Conservation (phyloP, 2,329 filamentous ascomycete species). For the Albifimbria verrucaria region DNA sequence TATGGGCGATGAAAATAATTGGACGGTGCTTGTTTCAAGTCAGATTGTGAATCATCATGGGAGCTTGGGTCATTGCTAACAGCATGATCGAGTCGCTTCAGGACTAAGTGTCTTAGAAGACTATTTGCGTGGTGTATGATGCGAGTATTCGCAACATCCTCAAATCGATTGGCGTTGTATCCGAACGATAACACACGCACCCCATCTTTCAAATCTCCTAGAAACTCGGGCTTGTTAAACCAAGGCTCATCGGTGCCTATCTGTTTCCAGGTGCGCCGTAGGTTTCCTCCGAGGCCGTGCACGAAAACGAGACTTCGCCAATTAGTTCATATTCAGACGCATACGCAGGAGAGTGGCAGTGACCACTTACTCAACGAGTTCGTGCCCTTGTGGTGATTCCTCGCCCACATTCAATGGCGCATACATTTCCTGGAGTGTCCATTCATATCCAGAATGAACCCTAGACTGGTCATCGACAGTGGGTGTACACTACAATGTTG, state of each 20-base stretch:
- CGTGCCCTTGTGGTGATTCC: background rate
- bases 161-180: slow-evolving; percentile 17
- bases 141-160: slow-evolving; percentile 16
- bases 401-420: slow-evolving; percentile 2
- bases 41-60: too few relatives aligned
- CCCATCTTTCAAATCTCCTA: slow-evolving; percentile 9
- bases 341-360: background rate
- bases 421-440: slow-evolving; percentile 16
- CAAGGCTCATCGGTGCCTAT: slow-evolving; percentile 11
- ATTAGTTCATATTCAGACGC: background rate
- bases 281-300: slow-evolving; percentile 14
- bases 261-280: slow-evolving; percentile 12
- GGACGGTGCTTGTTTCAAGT: too few relatives aligned
- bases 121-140: slow-evolving; percentile 18
- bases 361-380: slow-evolving; percentile 14
- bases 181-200: slow-evolving; percentile 15
- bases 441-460: too few relatives aligned
- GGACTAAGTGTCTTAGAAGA: slow-evolving; percentile 14
- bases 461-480: too few relatives aligned
- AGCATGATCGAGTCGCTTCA: slow-evolving; percentile 14
- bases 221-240: slow-evolving; percentile 13
- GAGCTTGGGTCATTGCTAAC: too few relatives aligned
- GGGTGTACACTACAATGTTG: too few relatives aligned
- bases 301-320: slow-evolving; percentile 11
- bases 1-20: slow-evolving; percentile 4